phyloP scores from a whole-genome alignment of 2,329 filamentous ascomycete species.

The Alternaria sp. region DNA sequence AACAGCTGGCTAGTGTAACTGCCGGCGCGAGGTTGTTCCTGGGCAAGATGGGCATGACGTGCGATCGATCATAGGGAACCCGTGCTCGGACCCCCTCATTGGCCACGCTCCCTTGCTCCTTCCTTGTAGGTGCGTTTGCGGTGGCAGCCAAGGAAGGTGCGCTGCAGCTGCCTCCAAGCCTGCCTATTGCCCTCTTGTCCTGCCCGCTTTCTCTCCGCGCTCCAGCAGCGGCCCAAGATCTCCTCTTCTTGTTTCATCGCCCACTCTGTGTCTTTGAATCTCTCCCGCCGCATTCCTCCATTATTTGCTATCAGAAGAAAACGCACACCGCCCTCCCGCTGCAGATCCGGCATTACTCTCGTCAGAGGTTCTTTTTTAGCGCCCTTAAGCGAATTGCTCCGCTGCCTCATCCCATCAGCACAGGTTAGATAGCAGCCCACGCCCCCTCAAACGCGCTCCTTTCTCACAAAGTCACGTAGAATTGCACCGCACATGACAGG shows the following conservation, averaged over 20 bases:
- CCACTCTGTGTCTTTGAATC: background rate
- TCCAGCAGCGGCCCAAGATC: background rate
- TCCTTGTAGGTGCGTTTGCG: constrained; percentile 29
- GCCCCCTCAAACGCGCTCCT: constrained; percentile 27
- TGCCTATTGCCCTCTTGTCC: background rate
- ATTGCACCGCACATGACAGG: constrained; percentile 19
- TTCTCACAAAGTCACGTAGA: constrained; percentile 25
- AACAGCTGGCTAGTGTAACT: constrained; percentile 30
- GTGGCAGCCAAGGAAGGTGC: constrained; percentile 19
- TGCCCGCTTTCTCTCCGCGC: constrained; percentile 6
- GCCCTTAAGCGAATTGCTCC: constrained; percentile 40
- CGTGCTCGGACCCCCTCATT: constrained; percentile 26
- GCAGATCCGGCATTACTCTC: constrained; percentile 22
- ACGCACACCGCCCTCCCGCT: constrained; percentile 14
- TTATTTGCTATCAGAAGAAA: constrained; percentile 4
- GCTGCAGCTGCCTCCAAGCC: constrained; percentile 7
- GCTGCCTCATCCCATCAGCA: constrained; percentile 39
- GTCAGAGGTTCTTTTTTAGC: constrained; percentile 41
- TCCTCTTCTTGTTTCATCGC: background rate
- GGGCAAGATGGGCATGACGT: constrained; percentile 23
- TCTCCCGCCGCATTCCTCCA: background rate
- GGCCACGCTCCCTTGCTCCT: constrained; percentile 29
- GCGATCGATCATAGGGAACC: constrained; percentile 24
- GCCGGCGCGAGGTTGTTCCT: constrained; percentile 27
- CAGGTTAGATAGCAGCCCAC: constrained; percentile 38